A percentile compares a stretch with the other conserved stretches of the same genome.
Evolutionary conservation across 495 filamentous ascomycete species (phyloP).

Genomic region (Podospora pseudoanserina): DNA sequence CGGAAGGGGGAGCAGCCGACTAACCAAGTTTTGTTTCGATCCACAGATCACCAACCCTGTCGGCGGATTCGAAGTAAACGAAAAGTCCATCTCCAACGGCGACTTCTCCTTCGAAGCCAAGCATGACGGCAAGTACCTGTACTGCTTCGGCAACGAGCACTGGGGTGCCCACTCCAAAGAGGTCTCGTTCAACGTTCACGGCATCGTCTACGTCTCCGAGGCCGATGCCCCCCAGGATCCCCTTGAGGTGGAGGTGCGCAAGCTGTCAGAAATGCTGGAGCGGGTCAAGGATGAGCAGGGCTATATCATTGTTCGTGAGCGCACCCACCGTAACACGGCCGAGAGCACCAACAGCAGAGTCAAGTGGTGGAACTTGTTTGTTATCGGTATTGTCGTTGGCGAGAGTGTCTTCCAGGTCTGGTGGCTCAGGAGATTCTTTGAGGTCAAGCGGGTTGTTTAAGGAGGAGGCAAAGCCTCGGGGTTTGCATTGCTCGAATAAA

Average conservation of each 20-base stretch:
- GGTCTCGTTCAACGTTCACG: slow-evolving; percentile 98
- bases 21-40: background rate
- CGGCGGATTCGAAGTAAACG: slow-evolving; percentile 67
- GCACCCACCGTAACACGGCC: slow-evolving; percentile 94
- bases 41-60: slow-evolving; percentile 78
- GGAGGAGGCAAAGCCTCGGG: background rate
- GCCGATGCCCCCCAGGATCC: slow-evolving; percentile 80
- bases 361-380: slow-evolving; percentile 99
- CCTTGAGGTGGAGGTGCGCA: slow-evolving; percentile 84
- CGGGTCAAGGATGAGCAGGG: slow-evolving; percentile 97
- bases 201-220: slow-evolving; percentile 95
- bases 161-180: slow-evolving; percentile 91
- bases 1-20: background rate
- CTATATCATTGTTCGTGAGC: slow-evolving; percentile 92
- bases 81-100: slow-evolving; percentile 77
- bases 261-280: slow-evolving; percentile 76
- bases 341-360: slow-evolving; percentile 96
- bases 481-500: background rate
- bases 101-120: slow-evolving; percentile 88
- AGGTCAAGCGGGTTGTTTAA: slow-evolving; percentile 51
- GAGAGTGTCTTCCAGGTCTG: slow-evolving; percentile 98
- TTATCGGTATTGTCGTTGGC: slow-evolving; percentile 81
- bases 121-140: slow-evolving; percentile 82
- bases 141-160: slow-evolving; percentile 99
- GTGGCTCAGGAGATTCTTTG: slow-evolving; percentile 98